Evolutionary conservation across 1,284 basidiomycete genomes (phyloP), one percentile per base, ranked within the genome.

Genomic region (Microbotryum lychnidis-dioicae): DNA sequence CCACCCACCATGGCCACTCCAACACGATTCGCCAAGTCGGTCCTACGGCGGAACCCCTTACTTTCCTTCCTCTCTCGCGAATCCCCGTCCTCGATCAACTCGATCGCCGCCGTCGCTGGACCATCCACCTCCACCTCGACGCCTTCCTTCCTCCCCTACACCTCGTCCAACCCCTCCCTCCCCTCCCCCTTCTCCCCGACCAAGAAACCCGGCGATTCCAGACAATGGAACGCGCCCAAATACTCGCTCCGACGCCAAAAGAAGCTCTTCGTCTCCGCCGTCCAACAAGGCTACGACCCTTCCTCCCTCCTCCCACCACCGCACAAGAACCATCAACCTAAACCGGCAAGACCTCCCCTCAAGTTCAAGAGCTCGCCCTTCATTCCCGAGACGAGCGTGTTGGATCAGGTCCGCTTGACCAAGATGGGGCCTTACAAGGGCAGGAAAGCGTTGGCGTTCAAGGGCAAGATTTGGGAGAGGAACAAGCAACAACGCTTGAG

Each of bases 381-480:
- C 29, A 58, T 69, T 25, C 65, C 57, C 4, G 56, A 37, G 37
- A 57, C 53, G 7, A 27, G 33, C 37, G 56, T 69, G 23, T 48
- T 69, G 53, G 61, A 59, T 59, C 48, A 46, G 37, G 42, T 66
- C 20, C 53, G n/a, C n/a, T 23, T 69, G 54, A 57, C 60, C 29
- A 67, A 67, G 57, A 42, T 37, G 46, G 67, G 67, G 3, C 67
- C 67, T 51, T 69, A 69, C 54, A 51, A 56, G 1, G 67, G 67
- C 1, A 37, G 67, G 45, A 65, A 65, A 50, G 67, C 65, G 20
- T 58, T 63, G 4, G 58, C 67, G 52, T 69, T 69, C 65, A 69
- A 67, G 61, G 67, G 67, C 54, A 67, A 67, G 50, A 56, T 62
- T 16, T 69, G 65, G 65, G 67, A 69, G 50, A 54, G 67, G 20